A percentile compares a stretch with the other conserved stretches of the same genome.
Conservation (phyloP, 441 rosid genomes). For the Dalechampia spathulata region DNA sequence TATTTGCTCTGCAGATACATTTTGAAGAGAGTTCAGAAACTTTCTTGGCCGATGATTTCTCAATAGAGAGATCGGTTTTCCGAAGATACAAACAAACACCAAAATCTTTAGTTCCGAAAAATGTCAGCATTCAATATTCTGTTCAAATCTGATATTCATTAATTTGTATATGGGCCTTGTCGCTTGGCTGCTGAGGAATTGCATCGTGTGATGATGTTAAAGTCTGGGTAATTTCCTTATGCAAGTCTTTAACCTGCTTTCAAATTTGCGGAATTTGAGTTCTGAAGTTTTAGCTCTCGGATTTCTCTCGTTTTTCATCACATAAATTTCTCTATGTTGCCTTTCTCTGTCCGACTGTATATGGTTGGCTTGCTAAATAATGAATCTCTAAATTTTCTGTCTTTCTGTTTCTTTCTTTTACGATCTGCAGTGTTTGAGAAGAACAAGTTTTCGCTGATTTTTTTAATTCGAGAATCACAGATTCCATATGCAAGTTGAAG, state of each 20-base stretch:
- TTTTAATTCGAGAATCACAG: conserved; percentile 5
- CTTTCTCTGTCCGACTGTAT: too few species aligned
- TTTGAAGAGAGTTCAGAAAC: conserved; percentile 8
- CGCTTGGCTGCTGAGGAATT: conserved; percentile 8
- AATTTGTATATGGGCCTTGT: conserved; percentile 1
- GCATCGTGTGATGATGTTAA: conserved; percentile 1
- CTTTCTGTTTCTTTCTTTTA: background rate
- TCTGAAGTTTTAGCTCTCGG: background rate
- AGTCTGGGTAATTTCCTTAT: conserved; percentile 6
- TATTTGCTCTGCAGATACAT: conserved; percentile 30
- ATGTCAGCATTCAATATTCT: conserved; percentile 22
- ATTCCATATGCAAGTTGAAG: conserved; percentile 8
- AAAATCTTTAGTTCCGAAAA: conserved; percentile 9
- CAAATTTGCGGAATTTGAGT: conserved; percentile 1
- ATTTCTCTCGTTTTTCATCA: background rate
- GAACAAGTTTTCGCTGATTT: background rate
- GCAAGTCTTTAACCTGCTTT: conserved; percentile 1
- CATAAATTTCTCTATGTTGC: too few species aligned
- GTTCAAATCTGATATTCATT: conserved; percentile 16
- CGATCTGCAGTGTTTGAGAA: conserved; percentile 5
- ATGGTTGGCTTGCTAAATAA: background rate
- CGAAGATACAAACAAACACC: conserved; percentile 12
- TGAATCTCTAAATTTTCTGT: background rate
- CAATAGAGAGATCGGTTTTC: conserved; percentile 14
- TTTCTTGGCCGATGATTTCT: background rate